Base-by-base conservation (phyloP, 2,329 filamentous ascomycete genomes). In the Didymella pinodella region DNA sequence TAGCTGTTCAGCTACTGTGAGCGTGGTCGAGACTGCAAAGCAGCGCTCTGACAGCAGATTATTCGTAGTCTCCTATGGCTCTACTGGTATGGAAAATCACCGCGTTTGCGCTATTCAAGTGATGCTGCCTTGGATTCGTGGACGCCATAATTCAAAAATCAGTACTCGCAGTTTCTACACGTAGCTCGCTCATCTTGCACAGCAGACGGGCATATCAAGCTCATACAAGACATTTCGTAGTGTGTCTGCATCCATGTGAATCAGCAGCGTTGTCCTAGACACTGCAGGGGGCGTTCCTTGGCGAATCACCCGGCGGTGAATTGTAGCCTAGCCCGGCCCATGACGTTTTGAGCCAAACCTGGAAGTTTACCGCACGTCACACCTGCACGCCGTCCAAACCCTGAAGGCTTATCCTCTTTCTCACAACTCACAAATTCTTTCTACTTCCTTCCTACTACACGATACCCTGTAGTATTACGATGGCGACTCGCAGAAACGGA, bases 311-410 rank as follows among this genome's bases (percentile, higher is more conserved):
- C 53, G 53, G 52, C 48, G 41, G 44, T 44, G 51, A 56, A 53
- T 38, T 45, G 32, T 18, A 5, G 57, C 36, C 48, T 53, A 49
- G 48, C 31, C 44, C 22, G 45, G 28, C 43, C 46, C 46, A 64
- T 64, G 62, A 64, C 63, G 63, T 59, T 58, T 43, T 31, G 12
- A 36, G 56, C 56, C 56, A 59, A 59, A 59, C 56, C 54, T 47
- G 50, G 36, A 45, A 45, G 36, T 49, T 50, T 32, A 40, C 54
- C 18, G 56, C 56, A 59, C 56, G 56, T 54, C 50, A 50, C 55
- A 48, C 31, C 34, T 44, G 45, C 45, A 48, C 11, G 44, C 38
- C 55, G 20, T 32, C 48, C 26, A 50, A 54, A 25, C 56, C 50
- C 41, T 26, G 41, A 54, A 54, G 41, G 56, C 50, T 49, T 50